Conservation (phyloP, 306 rosid genomes). For the Senna siamea region DNA sequence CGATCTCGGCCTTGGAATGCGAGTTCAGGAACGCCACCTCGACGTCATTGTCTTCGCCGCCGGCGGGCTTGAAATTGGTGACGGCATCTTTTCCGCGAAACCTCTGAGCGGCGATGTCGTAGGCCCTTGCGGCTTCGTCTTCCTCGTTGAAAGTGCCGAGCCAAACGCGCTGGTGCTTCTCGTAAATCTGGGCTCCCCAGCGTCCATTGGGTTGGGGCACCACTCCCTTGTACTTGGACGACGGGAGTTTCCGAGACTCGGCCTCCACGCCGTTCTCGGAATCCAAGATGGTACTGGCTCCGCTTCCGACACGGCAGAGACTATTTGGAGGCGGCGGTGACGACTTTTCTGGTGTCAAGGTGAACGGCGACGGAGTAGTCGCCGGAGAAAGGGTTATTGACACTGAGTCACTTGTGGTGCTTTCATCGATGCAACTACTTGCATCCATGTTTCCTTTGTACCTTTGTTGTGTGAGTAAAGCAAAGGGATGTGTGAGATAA, state of each 20-base stretch:
- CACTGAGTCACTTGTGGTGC: constrained; percentile 67
- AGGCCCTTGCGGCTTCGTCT: constrained; percentile 85
- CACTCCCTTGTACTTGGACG: constrained; percentile 88
- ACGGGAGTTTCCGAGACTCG: constrained; percentile 83
- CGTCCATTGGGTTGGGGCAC: constrained; percentile 99
- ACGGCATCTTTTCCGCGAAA: constrained; percentile 97
- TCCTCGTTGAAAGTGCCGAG: constrained; percentile 94
- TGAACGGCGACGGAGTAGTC: neutral
- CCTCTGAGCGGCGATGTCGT: constrained; percentile 88
- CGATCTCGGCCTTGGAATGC: constrained; percentile 90
- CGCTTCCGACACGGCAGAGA: constrained; percentile 77
- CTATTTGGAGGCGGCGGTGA: constrained; percentile 50
- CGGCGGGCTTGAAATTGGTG: constrained; percentile 71
- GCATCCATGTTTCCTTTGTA: constrained; percentile 56
- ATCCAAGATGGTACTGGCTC: constrained; percentile 63
- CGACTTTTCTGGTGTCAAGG: constrained; percentile 3
- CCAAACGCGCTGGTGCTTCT: constrained; percentile 99
- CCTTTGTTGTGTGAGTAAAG: neutral
- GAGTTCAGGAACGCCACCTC: constrained; percentile 68
- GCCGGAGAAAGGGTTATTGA: constrained; percentile 52
- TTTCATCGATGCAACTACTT: constrained; percentile 62
- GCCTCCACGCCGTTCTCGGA: constrained; percentile 59
- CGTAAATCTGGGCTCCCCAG: constrained; percentile 99
- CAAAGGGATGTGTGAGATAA: neutral
- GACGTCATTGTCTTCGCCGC: constrained; percentile 43